Conservation (phyloP, 345 rosid species). For the Toxicodendron radicans region DNA sequence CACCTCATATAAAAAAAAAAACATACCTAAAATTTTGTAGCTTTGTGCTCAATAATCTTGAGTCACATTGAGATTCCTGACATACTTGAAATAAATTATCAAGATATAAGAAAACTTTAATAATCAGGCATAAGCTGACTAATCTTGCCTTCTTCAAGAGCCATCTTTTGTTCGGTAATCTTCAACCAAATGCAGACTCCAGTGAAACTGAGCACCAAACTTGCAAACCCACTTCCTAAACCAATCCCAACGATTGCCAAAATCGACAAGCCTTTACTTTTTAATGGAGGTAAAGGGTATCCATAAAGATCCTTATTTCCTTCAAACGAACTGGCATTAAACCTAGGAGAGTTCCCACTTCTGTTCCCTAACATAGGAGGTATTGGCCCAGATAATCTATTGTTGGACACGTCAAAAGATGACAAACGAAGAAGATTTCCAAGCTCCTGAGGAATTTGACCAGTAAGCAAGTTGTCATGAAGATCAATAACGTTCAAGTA, state of each 20-base stretch:
- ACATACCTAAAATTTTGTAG: conserved; percentile 14
- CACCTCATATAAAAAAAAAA: conserved; percentile 15
- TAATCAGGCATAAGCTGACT: conserved; percentile 80
- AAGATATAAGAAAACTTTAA: conserved; percentile 18
- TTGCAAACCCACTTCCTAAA: conserved; percentile 84
- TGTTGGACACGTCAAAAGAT: conserved; percentile 77
- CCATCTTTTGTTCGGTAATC: conserved; percentile 64
- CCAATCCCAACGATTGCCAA: conserved; percentile 95
- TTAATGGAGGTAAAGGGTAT: conserved; percentile 73
- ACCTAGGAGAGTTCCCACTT: conserved; percentile 61
- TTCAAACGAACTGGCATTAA: conserved; percentile 65
- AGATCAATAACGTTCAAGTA: conserved; percentile 90
- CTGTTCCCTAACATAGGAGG: conserved; percentile 65
- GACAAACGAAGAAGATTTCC: conserved; percentile 71
- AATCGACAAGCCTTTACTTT: conserved; percentile 65
- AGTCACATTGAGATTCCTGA: conserved; percentile 15
- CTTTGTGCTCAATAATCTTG: conserved; percentile 4
- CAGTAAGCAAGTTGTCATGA: conserved; percentile 67
- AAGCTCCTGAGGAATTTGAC: conserved; percentile 68
- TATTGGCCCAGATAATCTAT: conserved; percentile 68
- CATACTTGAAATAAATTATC: conserved; percentile 14
- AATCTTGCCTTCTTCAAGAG: conserved; percentile 71
- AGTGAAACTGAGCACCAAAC: conserved; percentile 81
- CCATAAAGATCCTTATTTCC: conserved; percentile 87
- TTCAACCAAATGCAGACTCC: conserved; percentile 92